phyloP scores from a whole-genome alignment of 306 rosid genomes.

The Rosa multiflora region DNA sequence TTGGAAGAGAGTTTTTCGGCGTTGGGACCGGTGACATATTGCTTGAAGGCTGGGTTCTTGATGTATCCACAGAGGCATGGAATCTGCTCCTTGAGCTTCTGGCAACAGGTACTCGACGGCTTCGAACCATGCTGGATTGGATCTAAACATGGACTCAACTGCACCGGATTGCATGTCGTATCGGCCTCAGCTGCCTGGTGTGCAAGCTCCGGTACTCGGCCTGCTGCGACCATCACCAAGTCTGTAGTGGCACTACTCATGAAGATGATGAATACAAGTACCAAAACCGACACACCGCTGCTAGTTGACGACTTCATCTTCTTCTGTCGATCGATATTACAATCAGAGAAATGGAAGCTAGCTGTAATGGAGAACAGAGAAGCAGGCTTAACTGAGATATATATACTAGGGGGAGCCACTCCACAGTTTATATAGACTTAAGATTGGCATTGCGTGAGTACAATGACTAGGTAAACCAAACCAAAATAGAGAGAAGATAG shows the following conservation, averaged over 20 bases:
- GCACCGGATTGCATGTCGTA: constrained; percentile 17
- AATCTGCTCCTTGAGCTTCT: constrained; percentile 50
- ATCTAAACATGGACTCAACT: constrained; percentile 23
- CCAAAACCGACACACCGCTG: not conserved
- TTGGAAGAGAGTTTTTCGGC: constrained; percentile 34
- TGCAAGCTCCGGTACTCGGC: not conserved
- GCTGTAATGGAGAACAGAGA: not conserved
- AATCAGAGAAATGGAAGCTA: not conserved
- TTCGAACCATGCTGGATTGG: constrained; percentile 1
- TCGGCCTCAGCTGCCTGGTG: constrained; percentile 8
- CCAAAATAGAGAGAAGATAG: not conserved
- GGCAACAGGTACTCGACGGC: constrained; percentile 49
- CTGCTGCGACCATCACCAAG: constrained; percentile 16
- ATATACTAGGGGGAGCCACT: not conserved
- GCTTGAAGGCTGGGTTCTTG: constrained; percentile 43
- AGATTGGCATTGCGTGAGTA: not conserved
- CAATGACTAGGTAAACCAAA: not conserved
- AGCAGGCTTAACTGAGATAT: not conserved
- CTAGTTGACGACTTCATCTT: not conserved
- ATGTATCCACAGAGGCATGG: constrained; percentile 63
- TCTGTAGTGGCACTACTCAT: not conserved
- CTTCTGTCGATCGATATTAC: not conserved
- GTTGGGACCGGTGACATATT: constrained; percentile 38
- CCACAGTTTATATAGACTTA: not conserved
- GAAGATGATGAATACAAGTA: not conserved